Percentiles rank a stretch among this genome's conserved stretches.
Conservation (phyloP, 352 stramenopile species). For the Phytophthora fragariaefolia region DNA sequence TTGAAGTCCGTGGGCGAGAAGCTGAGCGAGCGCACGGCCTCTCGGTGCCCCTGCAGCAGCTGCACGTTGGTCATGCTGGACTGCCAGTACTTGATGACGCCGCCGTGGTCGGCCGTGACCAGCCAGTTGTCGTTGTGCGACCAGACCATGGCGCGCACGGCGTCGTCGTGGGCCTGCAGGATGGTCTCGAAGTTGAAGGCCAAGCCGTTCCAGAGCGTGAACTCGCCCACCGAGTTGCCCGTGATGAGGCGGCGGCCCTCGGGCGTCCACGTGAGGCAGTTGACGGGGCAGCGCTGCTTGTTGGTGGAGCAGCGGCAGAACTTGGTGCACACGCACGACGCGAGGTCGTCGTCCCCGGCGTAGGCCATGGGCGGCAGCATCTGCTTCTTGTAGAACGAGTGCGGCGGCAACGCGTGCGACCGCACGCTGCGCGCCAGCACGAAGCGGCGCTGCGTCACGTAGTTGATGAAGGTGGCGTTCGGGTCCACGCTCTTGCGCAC, state of each 20-base stretch:
- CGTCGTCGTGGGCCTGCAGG: conserved; percentile 91
- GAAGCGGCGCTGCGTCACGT: conserved; percentile 80
- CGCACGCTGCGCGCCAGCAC: conserved; percentile 53
- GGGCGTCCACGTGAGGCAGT: conserved; percentile 96
- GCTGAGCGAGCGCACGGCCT: conserved; percentile 94
- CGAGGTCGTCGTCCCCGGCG: conserved; percentile 67
- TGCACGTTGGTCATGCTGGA: conserved; percentile 91
- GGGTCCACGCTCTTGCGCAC: conserved; percentile 89
- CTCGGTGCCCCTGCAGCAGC: conserved; percentile 84
- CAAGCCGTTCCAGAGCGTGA: conserved; percentile 98
- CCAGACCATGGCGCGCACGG: conserved; percentile 91
- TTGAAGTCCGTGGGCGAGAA: conserved; percentile 98
- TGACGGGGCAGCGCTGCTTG: conserved; percentile 92
- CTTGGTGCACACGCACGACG: conserved; percentile 85
- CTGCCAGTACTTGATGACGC: conserved; percentile 94
- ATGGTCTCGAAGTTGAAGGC: conserved; percentile 99
- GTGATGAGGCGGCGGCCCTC: conserved; percentile 95
- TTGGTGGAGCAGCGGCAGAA: conserved; percentile 91
- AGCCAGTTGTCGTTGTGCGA: conserved; percentile 92
- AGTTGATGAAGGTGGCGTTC: conserved; percentile 88
- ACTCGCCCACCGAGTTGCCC: conserved; percentile 97
- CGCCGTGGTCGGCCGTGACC: conserved; percentile 89
- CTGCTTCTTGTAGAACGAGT: conserved; percentile 88
- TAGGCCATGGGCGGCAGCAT: conserved; percentile 80
- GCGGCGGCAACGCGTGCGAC: conserved; percentile 65